Base-by-base conservation (phyloP, 805 yeast species). In the Kodamaea restingae region DNA sequence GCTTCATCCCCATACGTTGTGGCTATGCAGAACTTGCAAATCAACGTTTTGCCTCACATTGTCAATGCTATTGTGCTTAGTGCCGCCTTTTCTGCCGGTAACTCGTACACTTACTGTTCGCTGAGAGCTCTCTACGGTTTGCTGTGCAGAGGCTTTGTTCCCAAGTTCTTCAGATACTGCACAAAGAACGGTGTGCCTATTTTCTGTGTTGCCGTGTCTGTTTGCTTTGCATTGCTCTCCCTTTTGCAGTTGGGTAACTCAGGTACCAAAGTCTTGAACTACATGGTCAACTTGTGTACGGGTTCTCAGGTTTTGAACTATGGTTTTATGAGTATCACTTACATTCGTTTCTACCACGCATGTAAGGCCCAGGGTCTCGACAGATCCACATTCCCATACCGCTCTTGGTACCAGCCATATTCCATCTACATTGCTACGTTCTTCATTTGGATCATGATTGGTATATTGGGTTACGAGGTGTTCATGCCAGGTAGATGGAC, bases 1-100 rank as follows among this genome's bases (percentile, higher is more conserved):
- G 61, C 74, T 50, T 84, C 84, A 18, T 80, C 88, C 12, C 93
- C 95, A 1, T 86, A 81, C 51, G 93, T 86, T 37, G 77, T 88
- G 50, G 91, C 93, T 2, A 87, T 88, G 88, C 72, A 71, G 60
- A 71, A 70, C 40, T 62, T 86, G 53, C 72, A 76, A 1, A 83
- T 88, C 41, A 75, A 67, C 20, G 80, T 75, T 0, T 66, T 88
- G 37, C 95, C 95, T 21, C 77, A 82, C 53, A 72, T 88, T 42
- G 87, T 88, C 41, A 88, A 88, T 60, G 95, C 78, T 1, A 75
- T 86, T 18, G 71, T 88, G 39, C 70, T 88, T 36, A 69, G 85
- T 6, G 78, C 84, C 32, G 84, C 83, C 6, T 63, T 68, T 12
- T 64, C 70, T 5, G 67, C 63, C 35, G 77, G 74, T 49, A 69